phyloP scores from a whole-genome alignment of 495 filamentous ascomycete species.

The Collariella sp. region DNA sequence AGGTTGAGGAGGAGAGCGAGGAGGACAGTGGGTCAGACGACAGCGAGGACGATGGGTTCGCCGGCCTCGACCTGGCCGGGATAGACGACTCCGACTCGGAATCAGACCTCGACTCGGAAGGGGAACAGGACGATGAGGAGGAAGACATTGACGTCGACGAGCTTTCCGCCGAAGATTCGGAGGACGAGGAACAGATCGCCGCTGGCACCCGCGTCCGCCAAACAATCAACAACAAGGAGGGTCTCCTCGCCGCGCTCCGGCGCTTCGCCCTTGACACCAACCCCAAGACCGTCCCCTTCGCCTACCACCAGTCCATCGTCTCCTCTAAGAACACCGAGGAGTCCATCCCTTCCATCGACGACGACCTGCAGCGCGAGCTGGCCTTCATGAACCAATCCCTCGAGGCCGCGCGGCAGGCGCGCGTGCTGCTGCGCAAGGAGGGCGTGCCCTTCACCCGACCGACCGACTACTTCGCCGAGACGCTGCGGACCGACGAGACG shows the following conservation, averaged over 20 bases:
- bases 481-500: slow-evolving; percentile 96
- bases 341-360: slow-evolving; percentile 62
- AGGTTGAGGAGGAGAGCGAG: slow-evolving; percentile 24
- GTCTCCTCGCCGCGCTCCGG: slow-evolving; percentile 65
- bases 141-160: slow-evolving; percentile 80
- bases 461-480: slow-evolving; percentile 94
- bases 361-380: slow-evolving; percentile 79
- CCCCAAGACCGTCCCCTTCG: slow-evolving; percentile 42
- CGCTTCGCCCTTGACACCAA: slow-evolving; percentile 60
- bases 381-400: slow-evolving; percentile 91
- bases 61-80: slow-evolving; percentile 24
- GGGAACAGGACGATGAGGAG: slow-evolving; percentile 50
- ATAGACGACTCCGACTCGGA: slow-evolving; percentile 34
- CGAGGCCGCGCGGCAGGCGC: slow-evolving; percentile 61
- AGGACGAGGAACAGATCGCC: slow-evolving; percentile 69
- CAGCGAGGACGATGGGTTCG: slow-evolving; percentile 27
- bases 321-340: slow-evolving; percentile 41
- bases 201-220: slow-evolving; percentile 76
- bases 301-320: slow-evolving; percentile 46
- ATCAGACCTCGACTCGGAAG: slow-evolving; percentile 26
- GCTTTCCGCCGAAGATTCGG: slow-evolving; percentile 52
- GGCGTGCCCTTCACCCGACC: slow-evolving; percentile 78
- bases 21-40: slow-evolving; percentile 19
- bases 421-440: slow-evolving; percentile 67
- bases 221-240: slow-evolving; percentile 93